A percentile compares a stretch with the other conserved stretches of the same genome.
Conservation (phyloP, 2,329 filamentous ascomycete species). For the Fonsecaea multimorphosa region DNA sequence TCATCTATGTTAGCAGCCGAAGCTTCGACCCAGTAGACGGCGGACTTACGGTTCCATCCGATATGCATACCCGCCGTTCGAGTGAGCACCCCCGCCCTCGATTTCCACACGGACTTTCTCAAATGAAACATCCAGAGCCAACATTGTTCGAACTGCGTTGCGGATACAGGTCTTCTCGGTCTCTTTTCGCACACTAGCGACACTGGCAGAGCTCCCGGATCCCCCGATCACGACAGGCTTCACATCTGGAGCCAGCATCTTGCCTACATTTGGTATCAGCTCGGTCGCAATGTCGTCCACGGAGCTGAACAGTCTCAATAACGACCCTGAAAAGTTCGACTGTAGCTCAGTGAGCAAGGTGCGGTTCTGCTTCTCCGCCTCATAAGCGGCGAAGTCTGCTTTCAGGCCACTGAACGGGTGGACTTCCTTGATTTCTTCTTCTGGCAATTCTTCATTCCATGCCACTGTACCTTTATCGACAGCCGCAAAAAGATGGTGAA, state of each 20-base stretch:
- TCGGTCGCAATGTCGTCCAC: slow-evolving; percentile 78
- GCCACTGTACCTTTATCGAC: slow-evolving; percentile 58
- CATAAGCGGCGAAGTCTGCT: slow-evolving; percentile 80
- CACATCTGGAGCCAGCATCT: slow-evolving; percentile 85
- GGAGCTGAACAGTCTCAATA: slow-evolving; percentile 80
- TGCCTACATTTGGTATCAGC: slow-evolving; percentile 76
- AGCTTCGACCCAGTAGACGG: slow-evolving; percentile 40
- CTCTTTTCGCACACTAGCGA: slow-evolving; percentile 87
- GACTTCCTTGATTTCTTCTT: slow-evolving; percentile 54
- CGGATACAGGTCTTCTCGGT: slow-evolving; percentile 80
- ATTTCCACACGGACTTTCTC: slow-evolving; percentile 80
- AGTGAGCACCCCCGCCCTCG: slow-evolving; percentile 57
- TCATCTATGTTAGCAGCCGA: slow-evolving; percentile 8
- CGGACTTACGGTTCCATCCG: slow-evolving; percentile 86
- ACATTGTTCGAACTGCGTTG: slow-evolving; percentile 79
- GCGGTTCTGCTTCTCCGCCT: slow-evolving; percentile 79
- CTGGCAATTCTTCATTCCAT: slow-evolving; percentile 54
- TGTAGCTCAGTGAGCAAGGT: slow-evolving; percentile 76
- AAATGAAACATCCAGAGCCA: slow-evolving; percentile 80
- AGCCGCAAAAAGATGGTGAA: slow-evolving; percentile 88
- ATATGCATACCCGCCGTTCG: slow-evolving; percentile 74
- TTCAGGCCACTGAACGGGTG: slow-evolving; percentile 80
- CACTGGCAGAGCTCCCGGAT: slow-evolving; percentile 67
- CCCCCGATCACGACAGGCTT: slow-evolving; percentile 87
- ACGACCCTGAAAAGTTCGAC: slow-evolving; percentile 70